Evolutionary conservation across 805 yeast genomes (phyloP), one percentile per base, ranked within the genome.

Genomic region (Lipomyces mesembrius): DNA sequence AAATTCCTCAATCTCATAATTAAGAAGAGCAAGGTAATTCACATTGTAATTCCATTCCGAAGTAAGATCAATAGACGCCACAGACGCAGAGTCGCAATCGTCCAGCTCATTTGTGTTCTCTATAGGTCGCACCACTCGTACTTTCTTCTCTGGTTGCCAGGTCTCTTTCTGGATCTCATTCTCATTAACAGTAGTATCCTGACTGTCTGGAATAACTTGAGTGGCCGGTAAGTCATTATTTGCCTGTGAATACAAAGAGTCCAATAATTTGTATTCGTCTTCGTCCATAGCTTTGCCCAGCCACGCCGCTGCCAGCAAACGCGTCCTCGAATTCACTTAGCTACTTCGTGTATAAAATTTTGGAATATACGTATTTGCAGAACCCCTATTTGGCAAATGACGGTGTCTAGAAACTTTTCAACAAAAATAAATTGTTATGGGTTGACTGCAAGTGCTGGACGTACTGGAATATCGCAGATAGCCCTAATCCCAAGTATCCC

Each of bases 1-100:
- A 37, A 67, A 65, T 27, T 59, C 68, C 32, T 61, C 61, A 8
- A 59, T 67, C 49, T 65, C 71, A 46, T 58, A 52, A 37, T 67
- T 67, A 12, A 67, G 57, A 14, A 59, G 58, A 9, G 49, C 57
- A 20, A 67, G 56, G 52, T 67, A 67, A 43, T 59, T 53, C 2
- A 29, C 34, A 37, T 67, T 65, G 58, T 62, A 67, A 2, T 58
- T 57, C 2, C 51, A 34, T 3, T 12, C 57, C 32, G n/a, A 22
- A 9, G 61, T 63, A 5, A 43, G 59, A 6, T 34, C 53, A 12
- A 9, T 52, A 7, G 64, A 56, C 22, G 3, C 37, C 9, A 54
- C 61, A 7, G 55, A 53, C 8, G 39, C 64, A n/a, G 64, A 12
- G 8, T 32, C n/a, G 17, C 8, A 12, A 17, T 17, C 32, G 49